Evolutionary conservation across 2,329 filamentous ascomycete species (phyloP), one percentile per base, ranked within the genome.

Genomic region (Torrubiellomyces zombiae): DNA sequence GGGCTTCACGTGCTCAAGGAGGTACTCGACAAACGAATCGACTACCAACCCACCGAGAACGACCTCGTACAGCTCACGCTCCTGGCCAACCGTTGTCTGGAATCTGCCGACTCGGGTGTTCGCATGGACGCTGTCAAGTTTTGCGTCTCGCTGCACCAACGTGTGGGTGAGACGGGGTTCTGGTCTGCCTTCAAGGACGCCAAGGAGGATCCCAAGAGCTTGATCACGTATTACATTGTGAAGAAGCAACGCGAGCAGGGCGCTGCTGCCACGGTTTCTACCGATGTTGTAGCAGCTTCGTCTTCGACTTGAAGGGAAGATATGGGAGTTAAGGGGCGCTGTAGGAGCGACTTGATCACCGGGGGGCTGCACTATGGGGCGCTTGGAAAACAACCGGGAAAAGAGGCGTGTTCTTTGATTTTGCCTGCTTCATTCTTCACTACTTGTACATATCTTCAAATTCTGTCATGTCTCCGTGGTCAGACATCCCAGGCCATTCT

Each of bases 211-310:
- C 69, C 76, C 13, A 68, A 81, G 55, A 82, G 74, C 36, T 48
- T 85, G 32, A 72, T 85, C 38, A 83, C 75, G 7, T 85, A 85
- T 44, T 85, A 83, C 47, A 75, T 83, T 40, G 77, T 78, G 20
- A 75, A 75, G 58, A 60, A 62, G 44, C 69, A 75, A 48, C 55
- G 68, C 26, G 70, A 75, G 48, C 44, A 47, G 29, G 38, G 27
- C 7, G 11, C 11, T 23, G 22, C 10, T 11, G 10, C 18, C 5
- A n/a, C n/a, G n/a, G n/a, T n/a, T n/a, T n/a, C n/a, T n/a, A n/a
- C n/a, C n/a, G n/a, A n/a, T n/a, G n/a, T n/a, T n/a, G n/a, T n/a
- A n/a, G n/a, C n/a, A n/a, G n/a, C n/a, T n/a, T n/a, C n/a, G n/a
- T n/a, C n/a, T n/a, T n/a, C n/a, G n/a, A n/a, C n/a, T n/a, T n/a